phyloP scores from a whole-genome alignment of 1,284 basidiomycete species.

The Boletus semigastroideus region DNA sequence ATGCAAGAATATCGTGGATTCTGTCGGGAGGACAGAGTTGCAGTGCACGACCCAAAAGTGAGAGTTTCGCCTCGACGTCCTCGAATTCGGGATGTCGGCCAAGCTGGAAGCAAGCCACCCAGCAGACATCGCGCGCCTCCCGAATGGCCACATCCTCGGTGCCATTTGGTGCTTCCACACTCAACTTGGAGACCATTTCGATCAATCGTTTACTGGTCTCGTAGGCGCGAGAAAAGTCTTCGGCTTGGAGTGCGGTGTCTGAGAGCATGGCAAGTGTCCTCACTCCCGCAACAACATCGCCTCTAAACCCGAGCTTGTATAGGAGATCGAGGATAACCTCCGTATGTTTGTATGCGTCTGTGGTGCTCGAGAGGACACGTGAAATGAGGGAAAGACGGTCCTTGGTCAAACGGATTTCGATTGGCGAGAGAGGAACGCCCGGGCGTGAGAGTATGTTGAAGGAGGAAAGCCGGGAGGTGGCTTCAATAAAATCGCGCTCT shows the following conservation, averaged over 20 bases:
- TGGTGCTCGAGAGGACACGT: constrained; percentile 77
- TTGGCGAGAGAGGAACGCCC: constrained; percentile 78
- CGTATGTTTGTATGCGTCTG: constrained; percentile 84
- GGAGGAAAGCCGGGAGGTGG: constrained; percentile 82
- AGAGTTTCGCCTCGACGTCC: constrained; percentile 65
- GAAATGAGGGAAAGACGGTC: constrained; percentile 83
- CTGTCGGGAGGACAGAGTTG: constrained; percentile 85
- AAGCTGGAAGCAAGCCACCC: constrained; percentile 84
- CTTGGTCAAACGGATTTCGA: constrained; percentile 87
- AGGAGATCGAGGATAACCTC: constrained; percentile 88
- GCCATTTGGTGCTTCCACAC: constrained; percentile 35
- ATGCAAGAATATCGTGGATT: constrained; percentile 67
- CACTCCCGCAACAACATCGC: constrained; percentile 70
- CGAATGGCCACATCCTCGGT: constrained; percentile 46
- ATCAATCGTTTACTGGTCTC: constrained; percentile 76
- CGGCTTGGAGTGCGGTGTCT: constrained; percentile 76
- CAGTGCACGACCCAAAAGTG: constrained; percentile 78
- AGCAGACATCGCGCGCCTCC: constrained; percentile 78
- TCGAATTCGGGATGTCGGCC: constrained; percentile 77
- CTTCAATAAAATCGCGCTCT: constrained; percentile 93
- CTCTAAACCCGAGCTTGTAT: constrained; percentile 79
- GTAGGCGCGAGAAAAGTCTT: constrained; percentile 75
- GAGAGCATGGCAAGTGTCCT: constrained; percentile 86
- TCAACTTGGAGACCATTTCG: constrained; percentile 52
- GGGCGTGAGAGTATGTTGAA: constrained; percentile 77